Conservation (phyloP, 331 rosid genomes). For the Malus hybrid region DNA sequence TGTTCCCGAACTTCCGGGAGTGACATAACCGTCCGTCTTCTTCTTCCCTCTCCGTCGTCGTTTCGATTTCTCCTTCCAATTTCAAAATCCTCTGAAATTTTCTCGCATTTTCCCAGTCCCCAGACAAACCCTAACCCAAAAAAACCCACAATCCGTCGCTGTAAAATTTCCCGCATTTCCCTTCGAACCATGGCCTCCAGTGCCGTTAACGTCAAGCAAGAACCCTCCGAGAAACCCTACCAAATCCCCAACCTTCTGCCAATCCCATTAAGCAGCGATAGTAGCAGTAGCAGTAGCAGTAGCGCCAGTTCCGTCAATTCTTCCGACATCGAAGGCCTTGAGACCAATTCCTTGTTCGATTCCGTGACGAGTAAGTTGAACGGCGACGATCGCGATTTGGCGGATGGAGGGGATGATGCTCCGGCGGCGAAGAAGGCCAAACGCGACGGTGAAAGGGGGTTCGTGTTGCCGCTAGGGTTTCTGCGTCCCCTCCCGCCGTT, state of each 20-base stretch:
- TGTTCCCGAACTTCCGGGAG: not conserved
- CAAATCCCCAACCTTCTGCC: not conserved
- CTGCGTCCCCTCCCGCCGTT: not conserved
- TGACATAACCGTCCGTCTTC: not conserved
- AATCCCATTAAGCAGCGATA: conserved; percentile 1
- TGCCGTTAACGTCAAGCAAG: conserved; percentile 11
- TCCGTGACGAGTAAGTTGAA: not conserved
- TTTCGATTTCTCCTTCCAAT: not conserved
- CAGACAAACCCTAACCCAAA: not conserved
- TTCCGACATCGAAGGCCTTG: not conserved
- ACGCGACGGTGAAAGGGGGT: not conserved
- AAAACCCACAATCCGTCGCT: not conserved
- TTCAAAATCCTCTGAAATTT: not conserved
- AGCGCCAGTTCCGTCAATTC: not conserved
- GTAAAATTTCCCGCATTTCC: not conserved
- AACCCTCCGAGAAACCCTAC: not conserved
- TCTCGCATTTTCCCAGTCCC: not conserved
- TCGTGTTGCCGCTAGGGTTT: not conserved
- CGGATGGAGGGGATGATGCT: not conserved
- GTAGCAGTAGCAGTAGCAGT: not conserved
- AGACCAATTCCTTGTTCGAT: not conserved
- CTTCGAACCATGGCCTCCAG: not conserved
- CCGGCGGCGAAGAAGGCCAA: not conserved
- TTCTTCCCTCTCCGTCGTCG: not conserved
- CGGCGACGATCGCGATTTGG: not conserved